These are phyloP conservation scores for Penicillium sp. DNA, from an alignment of 2,329 filamentous ascomycete genomes.

Conservation along the genomic window DNA sequence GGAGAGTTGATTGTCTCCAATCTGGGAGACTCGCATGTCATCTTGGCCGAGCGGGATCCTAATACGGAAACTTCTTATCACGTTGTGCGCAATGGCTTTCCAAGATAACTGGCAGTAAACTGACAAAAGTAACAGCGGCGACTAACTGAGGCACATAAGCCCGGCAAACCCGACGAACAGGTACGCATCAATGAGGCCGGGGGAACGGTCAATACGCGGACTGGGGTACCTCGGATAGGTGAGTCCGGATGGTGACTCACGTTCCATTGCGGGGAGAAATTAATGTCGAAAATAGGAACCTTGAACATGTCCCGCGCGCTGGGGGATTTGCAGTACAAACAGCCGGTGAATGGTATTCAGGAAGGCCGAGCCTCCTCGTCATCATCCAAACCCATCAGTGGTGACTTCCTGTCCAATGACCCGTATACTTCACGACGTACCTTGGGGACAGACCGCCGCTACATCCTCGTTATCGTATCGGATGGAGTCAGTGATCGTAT, in stretches of 20 bases:
- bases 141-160: constrained; percentile 32
- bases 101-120: not conserved
- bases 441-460: constrained; percentile 24
- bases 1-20: constrained; percentile 32
- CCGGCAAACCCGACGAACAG: constrained; percentile 26
- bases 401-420: constrained; percentile 32
- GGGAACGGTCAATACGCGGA: constrained; percentile 23
- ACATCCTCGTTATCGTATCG: constrained; percentile 28
- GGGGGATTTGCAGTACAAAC: constrained; percentile 37
- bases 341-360: constrained; percentile 28
- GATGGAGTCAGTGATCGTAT: constrained; percentile 30
- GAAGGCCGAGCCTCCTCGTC: constrained; percentile 20
- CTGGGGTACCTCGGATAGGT: constrained; percentile 31
- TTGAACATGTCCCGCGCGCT: constrained; percentile 37
- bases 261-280: not conserved
- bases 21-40: constrained; percentile 35
- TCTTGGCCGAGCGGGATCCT: constrained; percentile 30
- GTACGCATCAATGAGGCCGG: constrained; percentile 32
- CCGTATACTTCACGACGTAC: constrained; percentile 25
- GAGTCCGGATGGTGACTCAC: constrained; percentile 2
- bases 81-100: constrained; percentile 14
- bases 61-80: constrained; percentile 24
- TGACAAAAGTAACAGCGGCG: constrained; percentile 24
- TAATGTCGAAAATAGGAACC: constrained; percentile 19
- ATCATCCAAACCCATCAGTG: constrained; percentile 17